phyloP scores from a whole-genome alignment of 768 basidiomycete genomes.

The Tulasnella calospora region DNA sequence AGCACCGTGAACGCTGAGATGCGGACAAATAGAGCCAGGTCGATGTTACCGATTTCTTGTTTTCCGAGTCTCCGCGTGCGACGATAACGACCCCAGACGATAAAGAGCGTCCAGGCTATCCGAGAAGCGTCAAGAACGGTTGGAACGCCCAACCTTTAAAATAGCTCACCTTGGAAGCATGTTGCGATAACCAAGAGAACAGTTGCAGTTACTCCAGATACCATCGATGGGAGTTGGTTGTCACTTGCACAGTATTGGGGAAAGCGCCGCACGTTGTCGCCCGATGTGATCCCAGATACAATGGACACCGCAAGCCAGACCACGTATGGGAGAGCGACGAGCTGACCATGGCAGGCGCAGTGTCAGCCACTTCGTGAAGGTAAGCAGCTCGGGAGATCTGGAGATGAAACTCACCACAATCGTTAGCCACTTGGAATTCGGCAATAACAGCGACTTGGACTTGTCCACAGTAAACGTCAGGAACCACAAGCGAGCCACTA shows the following conservation, averaged over 20 bases:
- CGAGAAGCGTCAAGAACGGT: not conserved
- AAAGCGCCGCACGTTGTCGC: constrained; percentile 9
- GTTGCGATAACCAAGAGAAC: not conserved
- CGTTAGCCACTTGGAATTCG: not conserved
- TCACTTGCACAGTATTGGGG: constrained; percentile 13
- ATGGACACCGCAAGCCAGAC: constrained; percentile 15
- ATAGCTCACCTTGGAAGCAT: constrained; percentile 1
- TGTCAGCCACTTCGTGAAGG: not conserved
- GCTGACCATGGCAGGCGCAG: not conserved
- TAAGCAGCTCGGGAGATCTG: not conserved
- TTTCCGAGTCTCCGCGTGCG: constrained; percentile 8
- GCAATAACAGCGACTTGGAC: not conserved
- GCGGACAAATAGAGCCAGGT: constrained; percentile 15
- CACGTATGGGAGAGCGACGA: constrained; percentile 3
- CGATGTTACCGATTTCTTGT: constrained; percentile 14
- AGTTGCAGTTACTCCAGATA: constrained; percentile 6
- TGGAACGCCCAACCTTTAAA: too few relatives aligned
- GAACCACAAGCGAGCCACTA: constrained; percentile 18
- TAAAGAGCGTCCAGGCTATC: constrained; percentile 13
- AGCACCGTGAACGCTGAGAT: constrained; percentile 8
- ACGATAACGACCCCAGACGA: constrained; percentile 15
- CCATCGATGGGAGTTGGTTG: constrained; percentile 5
- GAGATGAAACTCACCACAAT: not conserved
- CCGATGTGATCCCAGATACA: not conserved
- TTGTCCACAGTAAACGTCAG: constrained; percentile 14